Evolutionary conservation across 768 basidiomycete species (phyloP).

Genomic region (Boletus patriciae): DNA sequence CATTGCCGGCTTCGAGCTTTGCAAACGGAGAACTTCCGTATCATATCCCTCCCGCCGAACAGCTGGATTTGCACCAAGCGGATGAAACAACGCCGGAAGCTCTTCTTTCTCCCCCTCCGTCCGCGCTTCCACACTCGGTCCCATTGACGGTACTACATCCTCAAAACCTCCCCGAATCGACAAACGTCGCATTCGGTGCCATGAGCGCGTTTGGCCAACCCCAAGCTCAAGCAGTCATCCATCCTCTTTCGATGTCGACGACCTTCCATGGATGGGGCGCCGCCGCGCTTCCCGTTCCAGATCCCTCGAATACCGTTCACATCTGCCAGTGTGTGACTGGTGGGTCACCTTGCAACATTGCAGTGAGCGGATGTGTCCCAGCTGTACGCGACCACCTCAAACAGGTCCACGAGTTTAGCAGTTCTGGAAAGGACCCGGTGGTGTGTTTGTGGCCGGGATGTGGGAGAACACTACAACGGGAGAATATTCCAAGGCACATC

Average conservation of each 20-base stretch:
- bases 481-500: constrained; percentile 23
- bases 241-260: background rate
- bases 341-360: constrained; percentile 1
- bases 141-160: background rate
- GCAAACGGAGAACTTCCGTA: background rate
- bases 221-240: background rate
- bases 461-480: constrained; percentile 2
- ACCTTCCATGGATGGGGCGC: background rate
- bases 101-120: background rate
- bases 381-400: constrained; percentile 22
- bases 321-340: constrained; percentile 3
- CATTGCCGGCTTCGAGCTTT: background rate
- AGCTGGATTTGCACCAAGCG: background rate
- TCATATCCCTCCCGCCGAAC: background rate
- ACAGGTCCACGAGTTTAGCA: constrained; percentile 3
- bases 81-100: background rate
- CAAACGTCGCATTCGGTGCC: background rate
- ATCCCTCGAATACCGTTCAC: background rate
- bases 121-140: background rate
- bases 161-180: background rate
- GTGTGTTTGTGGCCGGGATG: constrained; percentile 18
- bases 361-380: constrained; percentile 1
- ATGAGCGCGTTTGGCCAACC: background rate
- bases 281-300: background rate
- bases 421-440: background rate